Base-by-base conservation (phyloP, 2,329 filamentous ascomycete genomes). In the Chaetomium sp. region DNA sequence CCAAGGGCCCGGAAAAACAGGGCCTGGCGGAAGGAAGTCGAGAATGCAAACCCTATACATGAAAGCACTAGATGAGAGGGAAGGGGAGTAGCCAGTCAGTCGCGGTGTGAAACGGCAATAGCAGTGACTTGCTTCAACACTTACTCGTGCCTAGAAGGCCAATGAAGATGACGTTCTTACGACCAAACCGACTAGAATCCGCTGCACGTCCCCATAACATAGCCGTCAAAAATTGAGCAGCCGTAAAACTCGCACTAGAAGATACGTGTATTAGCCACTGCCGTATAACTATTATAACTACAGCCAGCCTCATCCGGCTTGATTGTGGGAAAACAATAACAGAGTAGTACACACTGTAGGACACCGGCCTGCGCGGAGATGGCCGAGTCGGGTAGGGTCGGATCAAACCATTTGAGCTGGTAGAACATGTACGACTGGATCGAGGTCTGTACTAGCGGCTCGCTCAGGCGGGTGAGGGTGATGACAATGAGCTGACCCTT, bases 121-220 rank as follows among this genome's bases (percentile, higher is more conserved):
- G 3, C 6, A 5, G 32, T 5, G 14, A 32, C 27, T 34, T n/a
- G 3, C 4, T 10, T 10, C 3, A 8, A 14, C 32, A 49, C 69
- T 43, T 64, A 75, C 75, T 65, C 7, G 79, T 90, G 0, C 90
- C 90, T 2, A 83, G 65, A 34, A 95, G 71, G 0, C 91, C 90
- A 52, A 95, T 82, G 52, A 95, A 72, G 14, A 96, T 75, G 11
- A 94, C 88, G 12, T 79, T 80, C 70, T 95, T 95, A 49, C 90
- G 79, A 0, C 90, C 91, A 55, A 81, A 78, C 54, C 73, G 75
- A 40, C 81, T 79, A 6, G 79, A 79, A 65, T 84, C 80, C 6
- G 86, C 83, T 3, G 91, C 72, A 0, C 86, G 77, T 0, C 90
- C 90, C 90, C 90, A 95, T 58, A 89, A 70, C 69, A 95, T 85